Evolutionary conservation across 176 grass and related monocot species (phyloP).

Genomic region (Tillandsia leiboldiana): DNA sequence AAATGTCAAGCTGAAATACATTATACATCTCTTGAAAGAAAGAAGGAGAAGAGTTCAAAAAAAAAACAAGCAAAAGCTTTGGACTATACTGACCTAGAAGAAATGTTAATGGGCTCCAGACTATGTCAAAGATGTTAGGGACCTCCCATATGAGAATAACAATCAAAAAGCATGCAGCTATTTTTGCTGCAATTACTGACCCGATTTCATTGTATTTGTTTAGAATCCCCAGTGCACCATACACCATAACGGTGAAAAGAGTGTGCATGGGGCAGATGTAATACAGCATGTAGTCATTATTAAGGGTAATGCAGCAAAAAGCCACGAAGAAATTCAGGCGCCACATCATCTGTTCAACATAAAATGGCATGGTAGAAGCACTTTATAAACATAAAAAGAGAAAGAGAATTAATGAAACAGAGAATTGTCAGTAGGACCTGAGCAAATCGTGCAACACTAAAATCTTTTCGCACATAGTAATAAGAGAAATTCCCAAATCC

Average conservation of each 20-base stretch:
- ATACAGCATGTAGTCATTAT: conserved; percentile 89
- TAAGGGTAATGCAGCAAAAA: conserved; percentile 85
- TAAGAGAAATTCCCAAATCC: conserved; percentile 99
- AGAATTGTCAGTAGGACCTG: conserved; percentile 42
- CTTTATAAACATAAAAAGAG: conserved; percentile 16
- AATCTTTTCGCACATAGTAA: conserved; percentile 97
- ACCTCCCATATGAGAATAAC: conserved; percentile 91
- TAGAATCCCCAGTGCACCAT: conserved; percentile 85
- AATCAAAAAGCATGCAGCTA: conserved; percentile 71
- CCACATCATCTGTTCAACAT: conserved; percentile 98
- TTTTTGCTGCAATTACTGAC: conserved; percentile 76
- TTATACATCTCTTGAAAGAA: conserved; percentile 8
- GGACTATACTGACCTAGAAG: conserved; percentile 50
- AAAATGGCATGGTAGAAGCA: conserved; percentile 16
- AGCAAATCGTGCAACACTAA: conserved; percentile 86
- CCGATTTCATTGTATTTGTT: conserved; percentile 90
- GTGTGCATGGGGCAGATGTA: conserved; percentile 99
- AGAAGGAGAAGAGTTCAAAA: conserved; percentile 2
- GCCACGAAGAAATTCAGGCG: conserved; percentile 93
- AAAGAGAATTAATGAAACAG: background rate
- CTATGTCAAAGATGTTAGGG: conserved; percentile 70
- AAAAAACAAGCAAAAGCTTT: conserved; percentile 18
- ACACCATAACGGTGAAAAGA: conserved; percentile 97
- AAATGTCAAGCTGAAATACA: conserved; percentile 16
- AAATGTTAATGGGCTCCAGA: conserved; percentile 87